Conservation (phyloP, 148 eudicot genomes). For the Camellia lanceoleosa region DNA sequence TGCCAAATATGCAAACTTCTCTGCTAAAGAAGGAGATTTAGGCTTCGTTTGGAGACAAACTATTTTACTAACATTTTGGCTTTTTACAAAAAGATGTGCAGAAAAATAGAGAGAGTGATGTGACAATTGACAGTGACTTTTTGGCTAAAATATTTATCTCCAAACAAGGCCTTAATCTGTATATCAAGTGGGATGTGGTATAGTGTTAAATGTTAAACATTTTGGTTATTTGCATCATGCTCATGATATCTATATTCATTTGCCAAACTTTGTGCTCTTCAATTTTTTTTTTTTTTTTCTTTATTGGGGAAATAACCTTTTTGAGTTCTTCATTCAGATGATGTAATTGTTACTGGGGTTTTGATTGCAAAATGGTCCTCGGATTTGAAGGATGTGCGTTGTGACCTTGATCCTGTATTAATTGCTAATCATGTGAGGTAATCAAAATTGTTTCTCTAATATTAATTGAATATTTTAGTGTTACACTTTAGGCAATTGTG, state of each 20-base stretch:
- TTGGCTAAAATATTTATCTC: too few species aligned
- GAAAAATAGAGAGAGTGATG: neutral
- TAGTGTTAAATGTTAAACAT: neutral
- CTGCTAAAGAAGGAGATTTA: too few species aligned
- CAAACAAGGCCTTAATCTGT: neutral
- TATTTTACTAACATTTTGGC: too few species aligned
- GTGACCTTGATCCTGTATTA: conserved; percentile 89
- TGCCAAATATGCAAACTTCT: too few species aligned
- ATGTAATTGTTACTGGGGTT: conserved; percentile 79
- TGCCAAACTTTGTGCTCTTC: neutral
- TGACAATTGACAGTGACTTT: neutral
- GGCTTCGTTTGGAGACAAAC: too few species aligned
- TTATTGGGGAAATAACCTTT: neutral
- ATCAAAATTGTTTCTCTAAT: neutral
- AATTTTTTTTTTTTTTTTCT: neutral
- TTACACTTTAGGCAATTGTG: neutral
- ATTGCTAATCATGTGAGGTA: conserved; percentile 78
- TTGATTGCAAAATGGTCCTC: conserved; percentile 92
- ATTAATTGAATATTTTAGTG: neutral
- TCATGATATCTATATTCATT: neutral
- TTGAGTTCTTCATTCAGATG: conserved; percentile 40
- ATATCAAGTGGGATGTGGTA: neutral
- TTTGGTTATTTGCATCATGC: neutral
- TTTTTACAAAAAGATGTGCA: too few species aligned
- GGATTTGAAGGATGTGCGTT: conserved; percentile 85